phyloP scores from a whole-genome alignment of 108 stramenopile genomes.

The Phaeodactylum tricornutum region DNA sequence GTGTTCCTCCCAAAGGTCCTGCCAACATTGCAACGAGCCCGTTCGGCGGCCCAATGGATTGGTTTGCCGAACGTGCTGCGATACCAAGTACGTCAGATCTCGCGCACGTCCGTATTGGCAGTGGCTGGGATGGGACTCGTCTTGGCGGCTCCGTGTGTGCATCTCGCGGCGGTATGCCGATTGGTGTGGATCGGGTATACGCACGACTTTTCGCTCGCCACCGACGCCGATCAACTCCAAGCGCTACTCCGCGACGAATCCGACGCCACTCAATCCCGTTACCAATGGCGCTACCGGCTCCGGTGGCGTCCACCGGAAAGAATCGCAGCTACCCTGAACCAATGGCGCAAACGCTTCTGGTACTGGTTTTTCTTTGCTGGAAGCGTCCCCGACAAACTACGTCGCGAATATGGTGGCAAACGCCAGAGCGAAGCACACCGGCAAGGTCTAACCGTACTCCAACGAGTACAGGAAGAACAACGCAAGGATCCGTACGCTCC shows the following conservation, averaged over 20 bases:
- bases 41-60: no score
- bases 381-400: conserved; percentile 2
- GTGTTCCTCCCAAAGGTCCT: no score
- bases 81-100: no score
- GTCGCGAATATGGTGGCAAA: background rate
- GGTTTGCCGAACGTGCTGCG: no score
- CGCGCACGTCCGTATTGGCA: no score
- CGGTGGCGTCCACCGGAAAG: background rate
- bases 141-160: background rate
- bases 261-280: no score
- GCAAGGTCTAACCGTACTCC: background rate
- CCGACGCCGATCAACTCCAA: conserved; percentile 1
- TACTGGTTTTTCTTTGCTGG: conserved; percentile 3
- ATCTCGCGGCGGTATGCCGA: background rate
- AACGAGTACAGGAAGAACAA: background rate
- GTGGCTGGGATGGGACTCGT: no score
- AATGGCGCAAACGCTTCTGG: background rate
- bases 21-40: no score
- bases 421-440: background rate
- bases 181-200: conserved; percentile 1
- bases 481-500: background rate
- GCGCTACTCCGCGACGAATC: background rate
- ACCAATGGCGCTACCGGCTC: background rate
- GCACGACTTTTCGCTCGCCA: conserved; percentile 6
- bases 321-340: background rate